Conservation (phyloP, 108 stramenopile genomes). For the Cyclotella atomus region DNA sequence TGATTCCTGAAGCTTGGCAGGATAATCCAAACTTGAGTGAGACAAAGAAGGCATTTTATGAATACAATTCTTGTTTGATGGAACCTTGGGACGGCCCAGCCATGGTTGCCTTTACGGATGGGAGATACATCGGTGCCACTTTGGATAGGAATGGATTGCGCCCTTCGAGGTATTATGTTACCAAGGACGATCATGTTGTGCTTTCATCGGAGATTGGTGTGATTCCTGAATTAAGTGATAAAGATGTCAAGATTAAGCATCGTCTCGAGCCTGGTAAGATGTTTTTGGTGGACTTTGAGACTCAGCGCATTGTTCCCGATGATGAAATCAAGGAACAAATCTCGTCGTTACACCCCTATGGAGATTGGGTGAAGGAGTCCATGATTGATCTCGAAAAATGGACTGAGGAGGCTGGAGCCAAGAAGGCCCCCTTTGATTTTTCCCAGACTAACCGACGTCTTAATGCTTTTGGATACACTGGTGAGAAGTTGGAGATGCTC, state of each 20-base stretch:
- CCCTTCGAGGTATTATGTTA: conserved; percentile 95
- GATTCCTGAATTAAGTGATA: conserved; percentile 82
- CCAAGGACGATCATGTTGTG: conserved; percentile 94
- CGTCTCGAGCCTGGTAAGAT: conserved; percentile 98
- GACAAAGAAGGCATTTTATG: conserved; percentile 95
- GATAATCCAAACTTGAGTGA: conserved; percentile 91
- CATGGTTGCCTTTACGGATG: conserved; percentile 98
- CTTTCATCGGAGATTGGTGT: conserved; percentile 97
- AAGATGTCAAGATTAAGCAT: conserved; percentile 91
- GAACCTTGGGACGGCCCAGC: conserved; percentile 99
- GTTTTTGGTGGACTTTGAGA: conserved; percentile 97
- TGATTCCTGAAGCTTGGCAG: conserved; percentile 98
- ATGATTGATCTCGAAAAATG: conserved; percentile 84
- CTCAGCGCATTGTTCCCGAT: conserved; percentile 92
- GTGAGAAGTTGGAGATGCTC: conserved; percentile 94
- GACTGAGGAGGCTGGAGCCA: conserved; percentile 48
- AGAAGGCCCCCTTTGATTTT: conserved; percentile 70
- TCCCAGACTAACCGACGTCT: conserved; percentile 80
- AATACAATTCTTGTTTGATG: conserved; percentile 98
- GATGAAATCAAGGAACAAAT: conserved; percentile 96
- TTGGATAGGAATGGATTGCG: conserved; percentile 96
- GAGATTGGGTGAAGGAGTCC: conserved; percentile 87
- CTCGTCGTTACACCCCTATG: conserved; percentile 85
- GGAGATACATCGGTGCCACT: conserved; percentile 93
- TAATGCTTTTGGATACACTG: conserved; percentile 93